Conservation (phyloP, 1,139 yeast genomes). For the Magnusiomyces magnusii region DNA sequence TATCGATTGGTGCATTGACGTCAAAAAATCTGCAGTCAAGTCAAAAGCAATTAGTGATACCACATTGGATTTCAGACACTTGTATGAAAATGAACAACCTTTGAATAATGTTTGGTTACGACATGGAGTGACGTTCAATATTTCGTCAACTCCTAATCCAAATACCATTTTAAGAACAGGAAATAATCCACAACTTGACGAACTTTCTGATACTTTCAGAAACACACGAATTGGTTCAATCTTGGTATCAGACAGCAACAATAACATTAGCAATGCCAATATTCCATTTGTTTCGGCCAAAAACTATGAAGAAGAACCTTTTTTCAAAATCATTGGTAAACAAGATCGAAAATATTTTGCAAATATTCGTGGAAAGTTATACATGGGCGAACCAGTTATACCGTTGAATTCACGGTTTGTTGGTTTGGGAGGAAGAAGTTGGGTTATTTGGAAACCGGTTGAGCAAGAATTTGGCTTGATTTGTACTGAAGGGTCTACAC, state of each 20-base stretch:
- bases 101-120: not conserved
- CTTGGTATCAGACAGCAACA: not conserved
- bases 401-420: not conserved
- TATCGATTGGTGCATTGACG: not conserved
- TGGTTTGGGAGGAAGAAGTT: constrained; percentile 1
- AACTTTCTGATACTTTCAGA: not conserved
- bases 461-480: not conserved
- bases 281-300: not conserved
- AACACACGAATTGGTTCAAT: not conserved
- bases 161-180: not conserved
- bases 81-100: not conserved
- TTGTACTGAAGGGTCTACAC: too few species aligned
- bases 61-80: not conserved
- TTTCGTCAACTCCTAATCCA: not conserved
- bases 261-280: not conserved
- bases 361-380: not conserved
- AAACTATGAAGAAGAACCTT: not conserved
- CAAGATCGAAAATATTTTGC: not conserved
- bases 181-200: not conserved
- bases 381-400: not conserved
- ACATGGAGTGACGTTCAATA: not conserved
- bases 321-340: not conserved
- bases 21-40: not conserved
- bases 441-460: constrained; percentile 1
- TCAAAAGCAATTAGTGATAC: not conserved